Base-by-base conservation (phyloP, 2,329 filamentous ascomycete species). In the Alternaria sp. region DNA sequence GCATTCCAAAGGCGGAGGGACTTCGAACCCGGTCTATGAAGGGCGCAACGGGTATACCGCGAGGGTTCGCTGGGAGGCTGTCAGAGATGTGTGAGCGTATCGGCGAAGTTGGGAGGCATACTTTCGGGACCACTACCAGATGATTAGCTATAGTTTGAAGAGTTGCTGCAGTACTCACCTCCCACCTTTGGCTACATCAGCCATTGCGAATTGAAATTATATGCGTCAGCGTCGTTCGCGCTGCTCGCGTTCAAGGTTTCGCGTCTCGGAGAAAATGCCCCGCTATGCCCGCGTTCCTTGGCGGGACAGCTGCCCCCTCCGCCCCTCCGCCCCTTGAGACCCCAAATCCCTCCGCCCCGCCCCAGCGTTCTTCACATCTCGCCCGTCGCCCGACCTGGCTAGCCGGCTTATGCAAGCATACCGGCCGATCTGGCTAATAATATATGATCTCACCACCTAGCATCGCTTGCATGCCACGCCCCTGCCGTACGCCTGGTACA, bases 41-140 rank as follows among this genome's bases (percentile, higher is more conserved):
- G n/a, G 53, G 53, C n/a, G 65, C 61, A 32, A 50, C 46, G 17
- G 61, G 61, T 25, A 63, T 63, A 17, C 61, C 61, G 26, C 61
- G 57, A 26, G 61, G 61, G 26, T 63, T 63, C 25, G 59, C 59
- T 62, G 46, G 87, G 77, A 62, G 80, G 80, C 77, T 83, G 59
- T 62, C 17, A 62, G 59, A 54, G 55, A 50, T 10, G 17, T 36
- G 63, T 62, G 19, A 54, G 32, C 17, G 28, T n/a, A 12, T 32
- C 8, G 26, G 21, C 36, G 26, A 21, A 6, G 8, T 32, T n/a
- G 40, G 56, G 36, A 17, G 15, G 21, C 55, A 52, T 62, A 62
- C 59, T 62, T 25, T 57, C 59, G 30, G 59, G 55, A 23, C 58
- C 60, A 51, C 60, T 62, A 36, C 19, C 47, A 25, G 26, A 21